Percentiles rank a stretch among this genome's conserved stretches.
phyloP scores from a whole-genome alignment of 768 basidiomycete species.

The Pleurotus platypus region DNA sequence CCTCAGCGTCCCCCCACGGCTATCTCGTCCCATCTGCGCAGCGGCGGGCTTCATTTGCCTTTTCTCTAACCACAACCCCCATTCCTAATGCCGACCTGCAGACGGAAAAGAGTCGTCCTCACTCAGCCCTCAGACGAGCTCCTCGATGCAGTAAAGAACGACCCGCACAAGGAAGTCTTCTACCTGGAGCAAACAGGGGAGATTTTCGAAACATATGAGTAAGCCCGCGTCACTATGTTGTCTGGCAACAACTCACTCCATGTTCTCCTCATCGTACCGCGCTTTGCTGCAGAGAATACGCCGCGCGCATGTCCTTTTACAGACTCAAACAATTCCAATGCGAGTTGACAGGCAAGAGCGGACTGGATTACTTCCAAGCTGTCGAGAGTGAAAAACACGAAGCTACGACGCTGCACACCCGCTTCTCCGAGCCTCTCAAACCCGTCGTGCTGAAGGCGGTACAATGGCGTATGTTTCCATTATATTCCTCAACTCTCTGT shows the following conservation, averaged over 20 bases:
- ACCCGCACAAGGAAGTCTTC: slow-evolving; percentile 77
- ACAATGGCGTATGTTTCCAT: slow-evolving; percentile 85
- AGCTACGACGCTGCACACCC: slow-evolving; percentile 81
- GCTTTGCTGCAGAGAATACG: slow-evolving; percentile 56
- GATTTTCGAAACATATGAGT: slow-evolving; percentile 97
- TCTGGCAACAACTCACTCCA: slow-evolving; percentile 20
- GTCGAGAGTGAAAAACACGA: slow-evolving; percentile 89
- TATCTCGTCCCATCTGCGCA: slow-evolving; percentile 11
- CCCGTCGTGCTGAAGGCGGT: slow-evolving; percentile 86
- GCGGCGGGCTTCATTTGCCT: slow-evolving; percentile 12
- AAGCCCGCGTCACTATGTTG: slow-evolving; percentile 27
- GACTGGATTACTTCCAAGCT: slow-evolving; percentile 92
- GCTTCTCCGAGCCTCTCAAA: slow-evolving; percentile 93
- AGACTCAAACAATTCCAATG: slow-evolving; percentile 93
- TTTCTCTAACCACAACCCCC: slow-evolving; percentile 14
- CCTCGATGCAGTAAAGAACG: slow-evolving; percentile 57
- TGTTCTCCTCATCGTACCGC: slow-evolving; percentile 17
- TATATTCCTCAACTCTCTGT: slow-evolving; percentile 10
- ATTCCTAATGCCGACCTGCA: slow-evolving; percentile 75
- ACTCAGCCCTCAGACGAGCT: slow-evolving; percentile 74
- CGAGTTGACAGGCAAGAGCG: slow-evolving; percentile 93
- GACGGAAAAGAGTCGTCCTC: slow-evolving; percentile 87
- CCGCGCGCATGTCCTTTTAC: slow-evolving; percentile 93
- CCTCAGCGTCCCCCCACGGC: slow-evolving; percentile 14
- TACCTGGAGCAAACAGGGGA: slow-evolving; percentile 94